Conservation (phyloP, 2,329 filamentous ascomycete genomes). For the Aureobasidium lini region DNA sequence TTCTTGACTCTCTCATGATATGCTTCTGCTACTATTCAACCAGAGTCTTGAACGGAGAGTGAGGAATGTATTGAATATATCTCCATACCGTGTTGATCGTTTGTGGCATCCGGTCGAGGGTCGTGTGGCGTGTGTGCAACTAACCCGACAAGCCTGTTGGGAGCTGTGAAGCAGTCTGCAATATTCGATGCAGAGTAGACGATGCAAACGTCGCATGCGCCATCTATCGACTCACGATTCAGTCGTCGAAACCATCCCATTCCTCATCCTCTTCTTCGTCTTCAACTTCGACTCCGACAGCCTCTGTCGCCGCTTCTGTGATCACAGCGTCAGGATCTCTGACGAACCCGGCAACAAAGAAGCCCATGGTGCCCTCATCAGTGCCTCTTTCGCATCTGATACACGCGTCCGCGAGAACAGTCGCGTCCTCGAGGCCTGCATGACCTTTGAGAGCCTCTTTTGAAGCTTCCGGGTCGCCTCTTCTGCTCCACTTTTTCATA, state of each 20-base stretch:
- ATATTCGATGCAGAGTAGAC: too few species aligned
- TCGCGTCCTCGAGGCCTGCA: constrained; percentile 25
- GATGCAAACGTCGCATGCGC: too few species aligned
- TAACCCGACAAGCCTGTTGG: too few species aligned
- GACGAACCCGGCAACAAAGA: constrained; percentile 87
- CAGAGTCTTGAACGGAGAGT: too few species aligned
- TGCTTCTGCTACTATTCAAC: too few species aligned
- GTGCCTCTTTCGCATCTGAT: constrained; percentile 25
- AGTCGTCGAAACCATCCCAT: constrained; percentile 37
- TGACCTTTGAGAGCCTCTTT: constrained; percentile 29
- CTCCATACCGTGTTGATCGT: too few species aligned
- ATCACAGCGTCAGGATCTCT: constrained; percentile 38
- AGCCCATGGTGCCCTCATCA: constrained; percentile 68
- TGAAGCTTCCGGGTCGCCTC: constrained; percentile 27
- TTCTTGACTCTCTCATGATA: too few species aligned
- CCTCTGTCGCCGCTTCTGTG: background rate
- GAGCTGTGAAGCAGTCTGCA: too few species aligned
- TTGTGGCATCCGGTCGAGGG: too few species aligned
- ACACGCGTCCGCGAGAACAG: constrained; percentile 19
- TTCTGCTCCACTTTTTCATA: constrained; percentile 66
- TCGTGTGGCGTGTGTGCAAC: too few species aligned
- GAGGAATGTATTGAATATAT: too few species aligned
- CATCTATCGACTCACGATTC: too few species aligned
- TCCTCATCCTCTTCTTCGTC: constrained; percentile 28
- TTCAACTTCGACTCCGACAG: background rate